Conservation (phyloP, 2,329 filamentous ascomycete species). For the Dactylella cylindrospora region DNA sequence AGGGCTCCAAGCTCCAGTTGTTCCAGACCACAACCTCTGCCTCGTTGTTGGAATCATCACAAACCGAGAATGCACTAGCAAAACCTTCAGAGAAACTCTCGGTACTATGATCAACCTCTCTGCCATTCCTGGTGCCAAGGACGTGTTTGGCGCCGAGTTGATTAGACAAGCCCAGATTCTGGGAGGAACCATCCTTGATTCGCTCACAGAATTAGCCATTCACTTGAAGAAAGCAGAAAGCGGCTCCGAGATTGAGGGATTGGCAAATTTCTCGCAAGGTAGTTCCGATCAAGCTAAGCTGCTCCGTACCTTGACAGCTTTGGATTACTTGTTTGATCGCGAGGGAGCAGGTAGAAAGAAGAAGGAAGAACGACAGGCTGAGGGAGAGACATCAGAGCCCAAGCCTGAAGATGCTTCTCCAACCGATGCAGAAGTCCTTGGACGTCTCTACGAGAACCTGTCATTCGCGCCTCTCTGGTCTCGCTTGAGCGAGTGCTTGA, state of each 20-base stretch:
- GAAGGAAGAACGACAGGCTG: constrained; percentile 52
- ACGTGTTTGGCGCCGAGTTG: constrained; percentile 88
- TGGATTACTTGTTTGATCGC: constrained; percentile 92
- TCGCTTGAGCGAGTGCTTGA: constrained; percentile 84
- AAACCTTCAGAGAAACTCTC: constrained; percentile 96
- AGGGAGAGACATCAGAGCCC: constrained; percentile 54
- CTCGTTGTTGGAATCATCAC: constrained; percentile 96
- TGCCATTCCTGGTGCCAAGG: constrained; percentile 83
- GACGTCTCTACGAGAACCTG: constrained; percentile 83
- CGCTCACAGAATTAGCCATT: constrained; percentile 79
- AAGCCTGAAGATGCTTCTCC: constrained; percentile 54
- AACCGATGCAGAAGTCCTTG: constrained; percentile 67
- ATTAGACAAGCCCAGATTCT: constrained; percentile 81
- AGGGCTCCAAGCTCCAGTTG: constrained; percentile 74
- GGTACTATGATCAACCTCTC: constrained; percentile 99
- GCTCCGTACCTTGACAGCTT: constrained; percentile 83
- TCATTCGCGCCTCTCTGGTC: constrained; percentile 91
- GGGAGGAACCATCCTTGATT: constrained; percentile 78
- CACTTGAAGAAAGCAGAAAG: constrained; percentile 84
- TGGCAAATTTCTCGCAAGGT: constrained; percentile 94
- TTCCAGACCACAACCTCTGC: constrained; percentile 85
- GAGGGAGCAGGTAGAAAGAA: constrained; percentile 64
- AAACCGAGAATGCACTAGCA: constrained; percentile 91
- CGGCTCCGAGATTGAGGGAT: constrained; percentile 90
- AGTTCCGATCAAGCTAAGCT: constrained; percentile 97